Base-by-base conservation (phyloP, 2,329 filamentous ascomycete species). In the Colletotrichum spinosum region DNA sequence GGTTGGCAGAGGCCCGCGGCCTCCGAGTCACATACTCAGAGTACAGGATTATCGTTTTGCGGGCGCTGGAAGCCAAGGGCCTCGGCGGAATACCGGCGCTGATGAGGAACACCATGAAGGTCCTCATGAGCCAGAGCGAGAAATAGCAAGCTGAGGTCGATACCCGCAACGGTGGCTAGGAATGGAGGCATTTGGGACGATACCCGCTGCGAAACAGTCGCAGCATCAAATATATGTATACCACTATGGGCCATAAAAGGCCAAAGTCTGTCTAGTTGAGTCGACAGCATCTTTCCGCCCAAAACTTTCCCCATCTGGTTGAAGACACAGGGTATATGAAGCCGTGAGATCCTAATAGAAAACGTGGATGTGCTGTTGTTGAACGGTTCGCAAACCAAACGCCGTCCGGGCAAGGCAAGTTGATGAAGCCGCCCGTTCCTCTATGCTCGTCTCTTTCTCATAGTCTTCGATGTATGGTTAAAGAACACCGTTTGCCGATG, bases 51-150 rank as follows among this genome's bases (percentile, higher is more conserved):
- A 85, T 87, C n/a, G 89, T 95, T 67, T 78, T 97, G 61, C 83
- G 84, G 54, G 88, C 89, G 77, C 77, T 97, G 67, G 89, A 90
- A 64, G 80, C 78, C 6, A 84, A 84, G 57, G 91, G 90, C 0
- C 83, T 91, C 50, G 78, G 76, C 10, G 93, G 93, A 0, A 83
- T 95, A 37, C 85, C 86, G 13, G 84, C 90, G 68, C 78, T 97
- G 71, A 90, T 97, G 84, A 91, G 91, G 75, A 92, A 89, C 71
- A 94, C 92, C 1, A 93, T 96, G 87, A 93, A 90, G 74, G 88
- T 90, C 55, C 77, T 95, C 70, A 89, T 88, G 77, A 86, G 81
- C 65, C 54, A 62, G 17, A 49, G 49, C n/a, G 41, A 15, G n/a
- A 55, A 46, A 4, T 60, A 41, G 37, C 15, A 6, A 6, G 44